phyloP scores from a whole-genome alignment of 306 rosid species.

The Crotalaria pallida region DNA sequence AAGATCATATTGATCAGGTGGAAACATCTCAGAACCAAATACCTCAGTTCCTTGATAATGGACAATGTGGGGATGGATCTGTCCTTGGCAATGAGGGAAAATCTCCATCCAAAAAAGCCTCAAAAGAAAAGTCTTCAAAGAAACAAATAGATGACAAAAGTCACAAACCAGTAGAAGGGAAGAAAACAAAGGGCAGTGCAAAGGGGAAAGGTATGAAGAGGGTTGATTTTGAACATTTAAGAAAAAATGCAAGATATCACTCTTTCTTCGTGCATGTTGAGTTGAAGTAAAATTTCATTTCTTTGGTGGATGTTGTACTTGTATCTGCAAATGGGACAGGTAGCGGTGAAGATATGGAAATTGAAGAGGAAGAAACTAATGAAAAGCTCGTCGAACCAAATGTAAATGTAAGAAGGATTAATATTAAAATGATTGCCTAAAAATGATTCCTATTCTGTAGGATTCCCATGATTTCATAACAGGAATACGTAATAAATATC shows the following conservation, averaged over 20 bases:
- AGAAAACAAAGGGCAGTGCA: constrained; percentile 29
- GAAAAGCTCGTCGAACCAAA: constrained; percentile 49
- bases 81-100: constrained; percentile 29
- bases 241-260: not conserved
- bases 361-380: constrained; percentile 52
- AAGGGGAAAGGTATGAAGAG: constrained; percentile 42
- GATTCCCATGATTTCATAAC: not conserved
- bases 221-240: not conserved
- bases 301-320: constrained; percentile 22
- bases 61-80: constrained; percentile 28
- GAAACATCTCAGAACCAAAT: constrained; percentile 34
- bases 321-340: constrained; percentile 38
- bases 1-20: constrained; percentile 29
- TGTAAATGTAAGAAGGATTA: constrained; percentile 57
- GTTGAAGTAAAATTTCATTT: constrained; percentile 11
- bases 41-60: constrained; percentile 29
- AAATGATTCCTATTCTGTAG: not conserved
- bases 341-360: constrained; percentile 36
- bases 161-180: constrained; percentile 33
- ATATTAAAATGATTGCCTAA: not conserved
- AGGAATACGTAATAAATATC: constrained; percentile 12
- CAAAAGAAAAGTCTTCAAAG: constrained; percentile 36
- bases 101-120: constrained; percentile 45
- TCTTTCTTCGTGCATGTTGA: not conserved
- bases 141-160: constrained; percentile 34